A percentile compares a stretch with the other conserved stretches of the same genome.
These are phyloP conservation scores for Oryza glaberrima DNA, from an alignment of 176 grass and related monocot genomes.

Conservation along the genomic window DNA sequence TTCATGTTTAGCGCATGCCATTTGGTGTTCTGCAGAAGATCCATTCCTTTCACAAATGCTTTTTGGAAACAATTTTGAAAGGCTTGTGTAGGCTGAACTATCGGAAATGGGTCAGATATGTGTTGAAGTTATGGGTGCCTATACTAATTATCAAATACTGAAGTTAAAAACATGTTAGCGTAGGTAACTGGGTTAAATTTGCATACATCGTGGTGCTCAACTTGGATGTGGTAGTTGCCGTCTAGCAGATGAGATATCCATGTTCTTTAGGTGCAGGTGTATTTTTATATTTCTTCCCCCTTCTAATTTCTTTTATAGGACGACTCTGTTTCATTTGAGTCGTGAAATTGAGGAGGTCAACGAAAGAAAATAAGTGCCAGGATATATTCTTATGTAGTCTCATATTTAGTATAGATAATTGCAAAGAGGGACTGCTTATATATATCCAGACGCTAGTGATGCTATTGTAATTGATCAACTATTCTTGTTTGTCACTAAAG, in stretches of 20 bases:
- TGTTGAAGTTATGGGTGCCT: slow-evolving; percentile 10
- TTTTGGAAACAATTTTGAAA: slow-evolving; percentile 14
- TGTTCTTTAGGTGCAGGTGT: not conserved
- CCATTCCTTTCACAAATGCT: slow-evolving; percentile 8
- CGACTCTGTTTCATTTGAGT: not conserved
- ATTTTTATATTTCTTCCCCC: not conserved
- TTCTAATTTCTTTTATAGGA: not conserved
- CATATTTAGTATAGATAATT: slow-evolving; percentile 19
- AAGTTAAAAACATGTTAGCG: not conserved
- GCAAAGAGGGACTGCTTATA: slow-evolving; percentile 18
- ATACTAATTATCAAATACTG: slow-evolving; percentile 7
- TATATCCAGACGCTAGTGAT: slow-evolving; percentile 16
- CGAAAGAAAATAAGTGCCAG: slow-evolving; percentile 14
- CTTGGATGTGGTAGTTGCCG: slow-evolving; percentile 12
- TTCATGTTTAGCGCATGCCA: not conserved
- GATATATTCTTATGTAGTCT: not conserved
- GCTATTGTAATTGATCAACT: slow-evolving; percentile 1
- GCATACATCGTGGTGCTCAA: slow-evolving; percentile 21
- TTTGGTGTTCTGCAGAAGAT: not conserved
- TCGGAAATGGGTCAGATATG: not conserved
- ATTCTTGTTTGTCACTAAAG: not conserved
- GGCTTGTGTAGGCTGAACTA: not conserved
- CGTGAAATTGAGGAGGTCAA: not conserved
- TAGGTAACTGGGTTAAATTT: slow-evolving; percentile 5
- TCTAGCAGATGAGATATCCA: slow-evolving; percentile 1